phyloP scores from a whole-genome alignment of 345 rosid species.

The Firmiana major region DNA sequence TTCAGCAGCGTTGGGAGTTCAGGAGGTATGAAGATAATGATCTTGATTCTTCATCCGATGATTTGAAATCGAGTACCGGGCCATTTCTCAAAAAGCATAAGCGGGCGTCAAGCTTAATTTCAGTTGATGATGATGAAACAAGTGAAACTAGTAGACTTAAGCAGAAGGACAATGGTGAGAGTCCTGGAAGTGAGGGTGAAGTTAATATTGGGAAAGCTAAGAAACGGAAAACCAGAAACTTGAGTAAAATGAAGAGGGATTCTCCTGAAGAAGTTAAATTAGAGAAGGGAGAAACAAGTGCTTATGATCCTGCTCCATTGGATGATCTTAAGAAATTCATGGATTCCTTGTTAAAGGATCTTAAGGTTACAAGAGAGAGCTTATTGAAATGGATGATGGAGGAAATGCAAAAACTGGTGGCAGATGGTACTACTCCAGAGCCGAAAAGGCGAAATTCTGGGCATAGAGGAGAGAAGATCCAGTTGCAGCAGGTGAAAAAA shows the following conservation, averaged over 20 bases:
- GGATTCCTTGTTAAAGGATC: slow-evolving; percentile 47
- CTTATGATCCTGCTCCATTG: slow-evolving; percentile 25
- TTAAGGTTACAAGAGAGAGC: slow-evolving; percentile 38
- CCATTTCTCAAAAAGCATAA: slow-evolving; percentile 28
- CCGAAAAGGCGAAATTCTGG: slow-evolving; percentile 15
- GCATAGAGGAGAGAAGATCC: slow-evolving; percentile 19
- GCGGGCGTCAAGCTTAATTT: slow-evolving; percentile 22
- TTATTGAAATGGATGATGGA: slow-evolving; percentile 48
- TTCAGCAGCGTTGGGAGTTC: slow-evolving; percentile 51
- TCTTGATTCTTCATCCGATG: slow-evolving; percentile 43
- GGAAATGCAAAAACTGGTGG: slow-evolving; percentile 40
- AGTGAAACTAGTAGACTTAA: slow-evolving; percentile 22
- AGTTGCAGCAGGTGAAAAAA: slow-evolving; percentile 12
- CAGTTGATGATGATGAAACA: slow-evolving; percentile 27
- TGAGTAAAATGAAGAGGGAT: slow-evolving; percentile 20
- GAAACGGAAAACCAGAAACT: slow-evolving; percentile 19
- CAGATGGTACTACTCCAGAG: slow-evolving; percentile 21
- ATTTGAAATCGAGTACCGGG: slow-evolving; percentile 27
- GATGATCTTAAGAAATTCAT: slow-evolving; percentile 35
- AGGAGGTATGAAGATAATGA: slow-evolving; percentile 32
- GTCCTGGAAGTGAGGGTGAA: slow-evolving; percentile 17
- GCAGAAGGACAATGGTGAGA: slow-evolving; percentile 13
- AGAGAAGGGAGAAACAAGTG: slow-evolving; percentile 26
- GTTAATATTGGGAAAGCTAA: slow-evolving; percentile 21
- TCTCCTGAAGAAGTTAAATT: slow-evolving; percentile 5